Conservation (phyloP, 106 monocot genomes). For the Dendrobium chrysotoxum region DNA sequence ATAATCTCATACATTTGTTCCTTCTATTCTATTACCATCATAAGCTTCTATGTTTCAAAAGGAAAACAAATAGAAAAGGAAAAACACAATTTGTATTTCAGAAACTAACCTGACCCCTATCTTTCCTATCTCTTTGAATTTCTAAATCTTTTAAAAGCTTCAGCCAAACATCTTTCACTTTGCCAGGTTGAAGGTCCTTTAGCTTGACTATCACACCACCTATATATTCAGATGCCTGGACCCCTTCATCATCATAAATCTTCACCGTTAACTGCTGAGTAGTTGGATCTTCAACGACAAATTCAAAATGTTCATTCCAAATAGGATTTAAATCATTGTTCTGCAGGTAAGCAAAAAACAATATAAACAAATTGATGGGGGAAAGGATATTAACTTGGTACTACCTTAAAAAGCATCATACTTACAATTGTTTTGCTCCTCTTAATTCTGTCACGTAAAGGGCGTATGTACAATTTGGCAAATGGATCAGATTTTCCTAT, state of each 20-base stretch:
- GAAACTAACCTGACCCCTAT: conserved; percentile 72
- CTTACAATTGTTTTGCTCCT: conserved; percentile 90
- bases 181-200: conserved; percentile 77
- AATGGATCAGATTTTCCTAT: conserved; percentile 98
- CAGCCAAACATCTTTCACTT: conserved; percentile 86
- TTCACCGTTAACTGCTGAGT: conserved; percentile 79
- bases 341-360: conserved; percentile 31
- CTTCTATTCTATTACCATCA: neutral
- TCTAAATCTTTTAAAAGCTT: conserved; percentile 94
- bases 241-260: conserved; percentile 92
- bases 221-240: conserved; percentile 80
- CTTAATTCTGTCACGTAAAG: conserved; percentile 71
- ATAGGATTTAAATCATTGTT: conserved; percentile 97
- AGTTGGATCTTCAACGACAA: conserved; percentile 81
- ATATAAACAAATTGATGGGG: neutral
- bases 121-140: conserved; percentile 75
- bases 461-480: conserved; percentile 72
- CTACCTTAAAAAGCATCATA: neutral
- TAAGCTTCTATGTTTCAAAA: neutral
- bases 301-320: conserved; percentile 96
- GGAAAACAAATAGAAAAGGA: neutral
- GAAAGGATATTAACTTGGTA: neutral
- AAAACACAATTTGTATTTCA: neutral
- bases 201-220: conserved; percentile 60
- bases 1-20: neutral